These are phyloP conservation scores for Skeletonema potamos DNA, from an alignment of 108 stramenopile species.

Conservation along the genomic window DNA sequence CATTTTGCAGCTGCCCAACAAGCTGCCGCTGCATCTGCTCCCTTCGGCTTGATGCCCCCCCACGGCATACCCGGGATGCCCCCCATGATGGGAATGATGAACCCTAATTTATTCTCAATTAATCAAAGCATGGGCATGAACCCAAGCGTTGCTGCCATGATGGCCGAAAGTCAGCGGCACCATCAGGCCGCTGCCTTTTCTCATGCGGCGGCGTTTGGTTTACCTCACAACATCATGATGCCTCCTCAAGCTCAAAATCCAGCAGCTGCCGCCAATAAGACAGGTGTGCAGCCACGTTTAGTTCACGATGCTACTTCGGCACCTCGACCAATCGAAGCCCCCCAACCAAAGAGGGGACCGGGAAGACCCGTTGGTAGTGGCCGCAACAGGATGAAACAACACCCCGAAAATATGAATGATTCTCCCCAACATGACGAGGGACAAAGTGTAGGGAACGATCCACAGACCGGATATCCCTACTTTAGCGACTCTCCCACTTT, in stretches of 20 bases:
- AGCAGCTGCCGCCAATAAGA: not conserved
- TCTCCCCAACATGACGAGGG: not conserved
- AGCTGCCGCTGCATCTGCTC: not conserved
- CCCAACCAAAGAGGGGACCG: not conserved
- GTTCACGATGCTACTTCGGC: not conserved
- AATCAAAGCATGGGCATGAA: not conserved
- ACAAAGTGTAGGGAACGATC: not conserved
- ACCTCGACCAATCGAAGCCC: not conserved
- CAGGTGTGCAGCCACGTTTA: not conserved
- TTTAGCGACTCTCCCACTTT: not conserved
- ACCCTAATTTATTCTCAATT: not conserved
- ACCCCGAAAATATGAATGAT: not conserved
- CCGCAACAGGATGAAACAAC: not conserved
- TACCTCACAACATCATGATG: not conserved
- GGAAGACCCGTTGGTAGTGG: slow-evolving; percentile 1
- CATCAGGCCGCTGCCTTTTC: not conserved
- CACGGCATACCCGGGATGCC: not conserved
- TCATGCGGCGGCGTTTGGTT: not conserved
- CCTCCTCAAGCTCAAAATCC: not conserved
- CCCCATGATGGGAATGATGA: not conserved
- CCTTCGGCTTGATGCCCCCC: not conserved
- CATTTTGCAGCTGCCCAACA: not conserved
- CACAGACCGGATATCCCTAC: not conserved
- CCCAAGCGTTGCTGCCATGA: not conserved
- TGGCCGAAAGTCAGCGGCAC: not conserved